Evolutionary conservation across 805 yeast species (phyloP).

Genomic region (Saturnispora saitoi): DNA sequence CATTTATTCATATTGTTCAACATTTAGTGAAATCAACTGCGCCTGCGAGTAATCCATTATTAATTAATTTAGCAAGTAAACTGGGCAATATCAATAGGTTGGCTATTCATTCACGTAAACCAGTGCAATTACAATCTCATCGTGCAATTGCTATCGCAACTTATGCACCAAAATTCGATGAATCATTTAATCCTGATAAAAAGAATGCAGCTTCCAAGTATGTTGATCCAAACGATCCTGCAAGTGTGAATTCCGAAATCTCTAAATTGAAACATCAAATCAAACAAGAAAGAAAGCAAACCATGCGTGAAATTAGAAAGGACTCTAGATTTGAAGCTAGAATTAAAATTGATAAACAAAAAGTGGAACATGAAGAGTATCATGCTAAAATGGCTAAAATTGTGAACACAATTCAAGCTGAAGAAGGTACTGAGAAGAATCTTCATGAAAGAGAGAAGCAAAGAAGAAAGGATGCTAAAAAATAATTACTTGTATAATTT

Average conservation of each 20-base stretch:
- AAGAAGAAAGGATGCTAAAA: constrained; percentile 36
- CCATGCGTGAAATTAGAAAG: constrained; percentile 82
- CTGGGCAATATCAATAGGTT: constrained; percentile 43
- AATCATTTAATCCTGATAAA: constrained; percentile 91
- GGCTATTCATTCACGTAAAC: constrained; percentile 44
- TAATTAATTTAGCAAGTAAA: constrained; percentile 34
- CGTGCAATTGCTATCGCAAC: constrained; percentile 78
- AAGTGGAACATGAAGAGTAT: constrained; percentile 64
- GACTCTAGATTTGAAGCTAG: constrained; percentile 83
- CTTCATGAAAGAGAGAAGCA: constrained; percentile 82
- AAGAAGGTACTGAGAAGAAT: constrained; percentile 92
- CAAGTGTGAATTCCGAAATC: constrained; percentile 72
- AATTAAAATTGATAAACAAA: constrained; percentile 73
- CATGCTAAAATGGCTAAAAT: constrained; percentile 86
- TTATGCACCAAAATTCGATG: constrained; percentile 86
- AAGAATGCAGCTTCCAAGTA: constrained; percentile 39
- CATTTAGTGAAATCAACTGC: constrained; percentile 30
- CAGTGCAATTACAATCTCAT: constrained; percentile 76
- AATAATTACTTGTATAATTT: neutral
- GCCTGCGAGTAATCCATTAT: constrained; percentile 17
- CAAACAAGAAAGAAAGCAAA: constrained; percentile 86
- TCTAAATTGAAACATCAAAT: constrained; percentile 74
- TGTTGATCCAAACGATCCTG: constrained; percentile 51
- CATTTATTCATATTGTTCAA: constrained; percentile 38
- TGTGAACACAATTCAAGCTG: constrained; percentile 79